phyloP scores from a whole-genome alignment of 177 flowering plant genomes.

The Vitis hybrid region DNA sequence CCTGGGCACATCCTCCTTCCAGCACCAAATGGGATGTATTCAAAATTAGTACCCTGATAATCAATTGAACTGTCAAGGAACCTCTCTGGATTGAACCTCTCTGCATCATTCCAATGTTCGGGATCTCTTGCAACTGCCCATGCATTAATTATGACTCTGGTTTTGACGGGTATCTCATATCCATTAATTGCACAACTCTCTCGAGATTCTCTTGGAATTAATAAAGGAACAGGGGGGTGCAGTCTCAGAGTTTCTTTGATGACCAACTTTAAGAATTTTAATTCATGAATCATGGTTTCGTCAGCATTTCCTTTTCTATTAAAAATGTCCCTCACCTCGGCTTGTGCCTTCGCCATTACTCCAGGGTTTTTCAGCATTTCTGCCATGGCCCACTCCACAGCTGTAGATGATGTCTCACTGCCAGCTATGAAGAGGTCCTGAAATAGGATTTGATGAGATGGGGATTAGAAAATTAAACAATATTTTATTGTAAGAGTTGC shows the following conservation, averaged over 20 bases:
- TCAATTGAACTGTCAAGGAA: constrained; percentile 34
- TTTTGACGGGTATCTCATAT: constrained; percentile 38
- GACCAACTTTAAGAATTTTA: constrained; percentile 39
- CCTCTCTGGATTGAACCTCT: constrained; percentile 52
- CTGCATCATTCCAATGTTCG: constrained; percentile 41
- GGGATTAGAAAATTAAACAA: no score
- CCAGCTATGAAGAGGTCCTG: constrained; percentile 54
- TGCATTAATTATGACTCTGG: constrained; percentile 40
- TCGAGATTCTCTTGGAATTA: constrained; percentile 43
- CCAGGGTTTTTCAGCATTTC: constrained; percentile 40
- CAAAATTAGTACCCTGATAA: constrained; percentile 35
- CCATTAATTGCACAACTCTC: constrained; percentile 41
- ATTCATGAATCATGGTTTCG: constrained; percentile 26
- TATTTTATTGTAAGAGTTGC: no score
- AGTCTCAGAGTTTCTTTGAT: constrained; percentile 53
- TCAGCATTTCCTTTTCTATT: constrained; percentile 19
- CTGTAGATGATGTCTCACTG: constrained; percentile 42
- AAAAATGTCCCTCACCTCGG: constrained; percentile 36
- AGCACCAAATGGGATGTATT: constrained; percentile 50
- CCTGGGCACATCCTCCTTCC: constrained; percentile 66
- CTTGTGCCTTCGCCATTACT: constrained; percentile 46
- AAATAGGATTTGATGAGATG: not conserved
- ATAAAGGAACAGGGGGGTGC: constrained; percentile 43
- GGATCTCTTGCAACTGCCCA: constrained; percentile 54
- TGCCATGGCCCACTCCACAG: constrained; percentile 45